Evolutionary conservation across 2,329 filamentous ascomycete genomes (phyloP).

Genomic region (Ceratocystis papillata): DNA sequence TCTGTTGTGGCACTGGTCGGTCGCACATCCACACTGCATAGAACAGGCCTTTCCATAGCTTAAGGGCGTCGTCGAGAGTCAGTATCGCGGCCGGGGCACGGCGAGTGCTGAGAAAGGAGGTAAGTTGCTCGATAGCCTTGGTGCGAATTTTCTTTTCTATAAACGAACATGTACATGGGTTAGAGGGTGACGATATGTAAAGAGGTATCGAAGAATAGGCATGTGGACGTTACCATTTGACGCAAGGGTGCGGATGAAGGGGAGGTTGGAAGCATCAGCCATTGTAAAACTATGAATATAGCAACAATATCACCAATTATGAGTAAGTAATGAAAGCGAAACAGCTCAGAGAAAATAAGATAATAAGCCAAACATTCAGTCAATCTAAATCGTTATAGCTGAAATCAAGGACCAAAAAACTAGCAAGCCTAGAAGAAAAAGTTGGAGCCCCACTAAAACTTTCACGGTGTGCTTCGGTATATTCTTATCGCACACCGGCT

Average conservation of each 20-base stretch:
- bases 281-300: slow-evolving; percentile 28
- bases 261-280: slow-evolving; percentile 42
- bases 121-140: slow-evolving; percentile 64
- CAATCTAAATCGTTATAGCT: not conserved
- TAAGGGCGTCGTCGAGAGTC: slow-evolving; percentile 60
- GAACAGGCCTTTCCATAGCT: slow-evolving; percentile 92
- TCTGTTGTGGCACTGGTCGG: slow-evolving; percentile 76
- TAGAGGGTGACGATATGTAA: slow-evolving; percentile 12
- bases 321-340: not conserved
- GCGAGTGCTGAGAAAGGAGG: slow-evolving; percentile 58
- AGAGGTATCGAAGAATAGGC: not conserved
- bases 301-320: not conserved
- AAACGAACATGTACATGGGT: not conserved
- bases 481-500: slow-evolving; percentile 16
- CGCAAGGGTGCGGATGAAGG: slow-evolving; percentile 73
- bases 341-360: not conserved
- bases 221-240: slow-evolving; percentile 57
- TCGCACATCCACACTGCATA: slow-evolving; percentile 93
- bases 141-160: slow-evolving; percentile 68
- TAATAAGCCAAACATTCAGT: not conserved
- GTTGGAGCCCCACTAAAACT: slow-evolving; percentile 24
- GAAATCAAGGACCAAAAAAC: not conserved
- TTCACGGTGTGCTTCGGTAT: slow-evolving; percentile 24
- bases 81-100: slow-evolving; percentile 35
- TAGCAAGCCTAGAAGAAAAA: slow-evolving; percentile 18